Evolutionary conservation across 2,329 filamentous ascomycete species (phyloP), one percentile per base, ranked within the genome.

Genomic region (Arachnomyces sp.): DNA sequence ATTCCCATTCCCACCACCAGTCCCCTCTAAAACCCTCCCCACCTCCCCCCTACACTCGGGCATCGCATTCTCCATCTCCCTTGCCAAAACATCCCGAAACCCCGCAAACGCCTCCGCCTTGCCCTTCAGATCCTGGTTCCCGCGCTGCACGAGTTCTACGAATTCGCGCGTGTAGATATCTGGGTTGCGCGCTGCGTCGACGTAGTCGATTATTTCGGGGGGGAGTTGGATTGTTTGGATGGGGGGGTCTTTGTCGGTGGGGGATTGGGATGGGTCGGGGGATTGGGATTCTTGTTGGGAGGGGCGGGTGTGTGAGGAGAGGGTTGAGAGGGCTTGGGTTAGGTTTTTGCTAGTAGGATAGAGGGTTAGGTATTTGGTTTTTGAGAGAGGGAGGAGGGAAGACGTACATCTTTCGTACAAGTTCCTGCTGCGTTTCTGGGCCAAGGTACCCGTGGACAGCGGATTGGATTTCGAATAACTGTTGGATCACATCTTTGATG

Each of bases 141-240:
- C 71, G 45, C 72, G 68, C 62, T 80, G 77, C 7, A 78, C 75
- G 18, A 75, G 64, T 59, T 82, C 78, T 33, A 82, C 75, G 47
- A 81, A 80, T 49, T 82, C 77, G 34, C 78, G 70, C 7, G 77
- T 81, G 59, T 80, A 82, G 49, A 82, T 80, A 51, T 82, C 78
- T 6, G 78, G 78, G 52, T 82, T 82, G 15, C 78, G 73, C 13
- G 75, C 72, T 14, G 71, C 66, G 50, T 81, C 77, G 28, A 82
- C 75, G 54, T 81, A 82, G 40, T 71, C 68, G 47, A 79, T 73
- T 25, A 82, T 74, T 49, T 81, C 77, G 3, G 75, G 69, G 0
- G 78, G 77, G 2, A 82, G 69, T 35, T 72, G 64, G 43, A 77
- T 68, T 39, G 66, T 63, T 14, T 73, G 62, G 13, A 69, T 55